These are phyloP conservation scores for Diaporthe sp. DNA, from an alignment of 2,329 filamentous ascomycete species.

Conservation along the genomic window DNA sequence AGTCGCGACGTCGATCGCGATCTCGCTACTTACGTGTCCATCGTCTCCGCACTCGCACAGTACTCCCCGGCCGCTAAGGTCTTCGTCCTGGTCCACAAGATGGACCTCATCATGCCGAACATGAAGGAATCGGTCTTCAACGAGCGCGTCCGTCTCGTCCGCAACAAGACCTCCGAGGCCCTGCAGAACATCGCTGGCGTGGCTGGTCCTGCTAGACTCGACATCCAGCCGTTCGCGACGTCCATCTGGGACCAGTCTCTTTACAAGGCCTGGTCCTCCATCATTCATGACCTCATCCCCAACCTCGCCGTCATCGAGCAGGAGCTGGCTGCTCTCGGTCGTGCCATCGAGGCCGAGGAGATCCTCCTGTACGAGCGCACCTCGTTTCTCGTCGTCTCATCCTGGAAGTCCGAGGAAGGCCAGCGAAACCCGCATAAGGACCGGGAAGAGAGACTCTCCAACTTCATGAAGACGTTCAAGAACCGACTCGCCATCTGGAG, in stretches of 20 bases:
- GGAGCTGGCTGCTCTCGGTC: conserved; percentile 85
- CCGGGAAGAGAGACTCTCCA: conserved; percentile 92
- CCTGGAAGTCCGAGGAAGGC: conserved; percentile 83
- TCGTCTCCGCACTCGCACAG: conserved; percentile 89
- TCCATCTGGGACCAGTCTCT: conserved; percentile 99
- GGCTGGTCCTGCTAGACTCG: conserved; percentile 52
- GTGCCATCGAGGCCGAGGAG: conserved; percentile 92
- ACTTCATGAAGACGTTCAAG: conserved; percentile 99
- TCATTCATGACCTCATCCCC: conserved; percentile 98
- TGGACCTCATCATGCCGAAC: conserved; percentile 91
- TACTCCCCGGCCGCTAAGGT: conserved; percentile 86
- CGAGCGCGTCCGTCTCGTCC: conserved; percentile 83
- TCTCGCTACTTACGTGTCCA: conserved; percentile 90
- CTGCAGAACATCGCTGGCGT: conserved; percentile 54
- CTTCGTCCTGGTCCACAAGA: conserved; percentile 98
- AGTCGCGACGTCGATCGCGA: conserved; percentile 95
- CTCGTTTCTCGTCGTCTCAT: conserved; percentile 96
- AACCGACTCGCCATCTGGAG: conserved; percentile 84
- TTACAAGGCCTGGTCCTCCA: conserved; percentile 98
- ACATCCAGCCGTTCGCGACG: conserved; percentile 90
- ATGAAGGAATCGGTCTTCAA: conserved; percentile 87
- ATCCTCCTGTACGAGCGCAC: conserved; percentile 95
- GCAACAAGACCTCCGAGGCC: conserved; percentile 76
- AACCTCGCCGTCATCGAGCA: conserved; percentile 90
- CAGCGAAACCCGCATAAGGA: conserved; percentile 89